A percentile compares a stretch with the other conserved stretches of the same genome.
Conservation (phyloP, 2,329 filamentous ascomycete species). For the Calonectria leucothoes region DNA sequence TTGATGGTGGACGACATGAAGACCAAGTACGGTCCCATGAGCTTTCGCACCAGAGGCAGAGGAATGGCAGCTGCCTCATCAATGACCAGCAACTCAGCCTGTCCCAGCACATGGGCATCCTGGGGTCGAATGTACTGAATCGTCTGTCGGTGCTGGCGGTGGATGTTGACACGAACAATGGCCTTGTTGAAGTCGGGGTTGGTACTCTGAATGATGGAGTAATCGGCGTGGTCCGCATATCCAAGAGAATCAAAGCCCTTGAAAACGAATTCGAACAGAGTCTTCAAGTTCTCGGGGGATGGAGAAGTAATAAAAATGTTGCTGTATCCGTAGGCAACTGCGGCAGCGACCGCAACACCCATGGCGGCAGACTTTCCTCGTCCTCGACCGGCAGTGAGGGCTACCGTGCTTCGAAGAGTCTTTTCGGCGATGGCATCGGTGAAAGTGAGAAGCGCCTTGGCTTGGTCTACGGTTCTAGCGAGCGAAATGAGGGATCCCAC, state of each 20-base stretch:
- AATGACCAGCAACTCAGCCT: constrained; percentile 95
- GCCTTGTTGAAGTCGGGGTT: constrained; percentile 99
- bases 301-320: constrained; percentile 99
- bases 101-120: constrained; percentile 93
- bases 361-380: constrained; percentile 97
- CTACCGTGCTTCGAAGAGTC: constrained; percentile 92
- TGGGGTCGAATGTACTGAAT: constrained; percentile 99
- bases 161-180: constrained; percentile 95
- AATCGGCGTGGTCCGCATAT: constrained; percentile 95
- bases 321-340: constrained; percentile 95
- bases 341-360: constrained; percentile 93
- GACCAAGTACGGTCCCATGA: constrained; percentile 96
- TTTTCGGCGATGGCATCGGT: constrained; percentile 97
- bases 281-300: constrained; percentile 98
- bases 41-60: constrained; percentile 88
- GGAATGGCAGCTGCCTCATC: constrained; percentile 98
- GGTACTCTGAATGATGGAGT: constrained; percentile 97
- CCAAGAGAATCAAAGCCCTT: constrained; percentile 96
- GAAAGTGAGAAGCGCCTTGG: constrained; percentile 95
- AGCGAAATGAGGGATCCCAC: constrained; percentile 86
- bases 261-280: constrained; percentile 97
- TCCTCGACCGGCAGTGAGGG: constrained; percentile 92
- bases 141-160: constrained; percentile 93
- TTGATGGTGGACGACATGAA: constrained; percentile 99
- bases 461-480: constrained; percentile 93